These are phyloP conservation scores for Ettlia oleoabundans DNA, from an alignment of 139 green algal genomes.

Conservation along the genomic window DNA sequence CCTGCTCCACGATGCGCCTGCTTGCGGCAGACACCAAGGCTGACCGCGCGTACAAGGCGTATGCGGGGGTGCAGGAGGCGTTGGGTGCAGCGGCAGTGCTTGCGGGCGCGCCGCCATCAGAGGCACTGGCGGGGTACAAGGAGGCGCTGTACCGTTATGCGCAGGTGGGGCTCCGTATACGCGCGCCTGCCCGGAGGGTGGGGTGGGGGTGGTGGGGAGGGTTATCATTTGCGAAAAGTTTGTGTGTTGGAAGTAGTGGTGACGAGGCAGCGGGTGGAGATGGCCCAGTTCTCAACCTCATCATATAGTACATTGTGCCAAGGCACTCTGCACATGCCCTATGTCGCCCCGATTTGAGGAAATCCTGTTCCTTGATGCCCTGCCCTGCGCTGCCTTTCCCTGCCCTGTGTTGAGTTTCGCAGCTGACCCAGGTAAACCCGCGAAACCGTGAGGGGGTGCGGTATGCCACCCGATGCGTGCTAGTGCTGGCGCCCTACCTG, in stretches of 20 bases:
- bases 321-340: too few relatives aligned
- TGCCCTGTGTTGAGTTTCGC: neutral
- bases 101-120: slow-evolving; percentile 10
- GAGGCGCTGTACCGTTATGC: slow-evolving; percentile 57
- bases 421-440: slow-evolving; percentile 25
- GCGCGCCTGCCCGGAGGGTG: too few relatives aligned
- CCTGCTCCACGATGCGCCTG: slow-evolving; percentile 81
- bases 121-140: slow-evolving; percentile 43
- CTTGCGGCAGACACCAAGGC: slow-evolving; percentile 66
- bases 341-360: too few relatives aligned
- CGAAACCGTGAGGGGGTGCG: slow-evolving; percentile 34
- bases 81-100: slow-evolving; percentile 51
- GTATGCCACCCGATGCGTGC: slow-evolving; percentile 61
- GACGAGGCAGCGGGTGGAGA: too few relatives aligned
- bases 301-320: too few relatives aligned
- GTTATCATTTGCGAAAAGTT: too few relatives aligned
- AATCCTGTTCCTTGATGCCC: too few relatives aligned
- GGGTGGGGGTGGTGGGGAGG: neutral
- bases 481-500: slow-evolving; percentile 57
- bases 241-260: too few relatives aligned
- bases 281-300: too few relatives aligned
- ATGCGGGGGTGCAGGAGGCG: slow-evolving; percentile 81
- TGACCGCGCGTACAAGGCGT: slow-evolving; percentile 76
- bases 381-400: neutral
- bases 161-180: too few relatives aligned